Base-by-base conservation (phyloP, 768 basidiomycete species). In the Rhizopogon vinicolor region DNA sequence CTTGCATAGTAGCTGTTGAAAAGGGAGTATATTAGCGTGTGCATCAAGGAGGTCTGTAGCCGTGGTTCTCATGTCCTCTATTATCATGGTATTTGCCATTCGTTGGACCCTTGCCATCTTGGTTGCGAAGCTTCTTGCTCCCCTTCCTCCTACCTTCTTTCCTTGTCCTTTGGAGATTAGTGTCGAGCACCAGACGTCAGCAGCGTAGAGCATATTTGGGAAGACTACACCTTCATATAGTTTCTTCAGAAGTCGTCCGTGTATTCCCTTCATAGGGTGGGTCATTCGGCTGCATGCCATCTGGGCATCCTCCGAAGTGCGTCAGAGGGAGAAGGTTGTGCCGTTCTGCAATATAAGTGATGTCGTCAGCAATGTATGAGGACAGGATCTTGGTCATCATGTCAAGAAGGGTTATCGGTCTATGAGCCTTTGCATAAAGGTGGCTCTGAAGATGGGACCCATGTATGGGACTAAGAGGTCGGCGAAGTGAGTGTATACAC, bases 171-270 rank as follows among this genome's bases (percentile, higher is more conserved):
- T 22, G 14, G 22, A 5, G 7, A 45, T 10, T 22, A 45, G 22
- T n/a, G 10, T 10, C 2, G 33, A 5, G 2, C 41, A 42, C 39
- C 39, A 73, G 12, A 71, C 55, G 18, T 70, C 65, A 3, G 60
- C 63, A 4, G 61, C 68, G 51, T 73, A 74, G n/a, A 70, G 58
- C 61, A 74, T 70, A 18, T 62, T 63, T 0, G 71, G 70, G 10
- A 69, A 46, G 0, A 60, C 63, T 1, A 65, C 58, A 2, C 61
- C 51, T 2, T 65, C 39, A 54, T 71, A 75, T 19, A 70, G 54
- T 12, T 56, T 40, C 13, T 63, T 31, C 14, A 65, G 44, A 18
- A 58, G 29, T 0, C 44, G 41, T n/a, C 56, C 31, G 0, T 58
- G 8, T 1, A 68, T 58, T 0, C 72, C 72, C 3, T 49, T 54